phyloP scores from a whole-genome alignment of 768 basidiomycete species.

The Clavaria fumosa region DNA sequence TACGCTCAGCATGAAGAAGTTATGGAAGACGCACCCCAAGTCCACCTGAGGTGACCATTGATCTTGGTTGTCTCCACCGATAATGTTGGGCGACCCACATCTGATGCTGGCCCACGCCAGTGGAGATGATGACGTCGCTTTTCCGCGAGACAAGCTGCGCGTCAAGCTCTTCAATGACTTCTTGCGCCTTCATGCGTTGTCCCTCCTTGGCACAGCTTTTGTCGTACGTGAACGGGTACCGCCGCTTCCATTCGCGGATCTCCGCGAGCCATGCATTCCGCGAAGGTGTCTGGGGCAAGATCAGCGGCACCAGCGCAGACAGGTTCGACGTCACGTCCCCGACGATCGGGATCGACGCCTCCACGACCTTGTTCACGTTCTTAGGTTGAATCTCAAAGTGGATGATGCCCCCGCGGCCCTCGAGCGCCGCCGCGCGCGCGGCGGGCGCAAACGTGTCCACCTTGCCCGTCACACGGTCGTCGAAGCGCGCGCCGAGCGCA shows the following conservation, averaged over 20 bases:
- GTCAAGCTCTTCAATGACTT: slow-evolving; percentile 89
- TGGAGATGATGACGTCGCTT: slow-evolving; percentile 75
- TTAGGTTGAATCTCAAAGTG: slow-evolving; percentile 99
- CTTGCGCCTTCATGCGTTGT: slow-evolving; percentile 84
- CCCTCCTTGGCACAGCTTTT: slow-evolving; percentile 37
- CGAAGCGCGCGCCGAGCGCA: slow-evolving; percentile 90
- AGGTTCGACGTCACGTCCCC: slow-evolving; percentile 87
- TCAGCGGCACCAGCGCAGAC: slow-evolving; percentile 65
- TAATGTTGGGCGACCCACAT: slow-evolving; percentile 98
- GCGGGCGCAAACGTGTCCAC: slow-evolving; percentile 82
- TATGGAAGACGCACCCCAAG: slow-evolving; percentile 55
- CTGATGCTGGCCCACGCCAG: slow-evolving; percentile 98
- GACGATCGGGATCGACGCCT: slow-evolving; percentile 85
- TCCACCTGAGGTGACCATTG: slow-evolving; percentile 89
- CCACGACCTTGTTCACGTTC: slow-evolving; percentile 97
- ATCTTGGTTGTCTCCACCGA: slow-evolving; percentile 76
- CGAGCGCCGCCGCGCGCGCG: slow-evolving; percentile 68
- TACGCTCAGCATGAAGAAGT: slow-evolving; percentile 1
- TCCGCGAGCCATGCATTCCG: slow-evolving; percentile 72
- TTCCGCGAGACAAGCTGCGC: slow-evolving; percentile 63
- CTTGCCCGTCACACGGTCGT: slow-evolving; percentile 95
- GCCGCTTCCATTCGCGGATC: slow-evolving; percentile 71
- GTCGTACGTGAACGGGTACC: slow-evolving; percentile 81
- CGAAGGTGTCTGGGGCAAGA: slow-evolving; percentile 42
- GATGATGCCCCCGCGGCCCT: slow-evolving; percentile 90